Evolutionary conservation across 345 rosid species (phyloP), one percentile per base, ranked within the genome.

Genomic region (Orychophragmus violaceus): DNA sequence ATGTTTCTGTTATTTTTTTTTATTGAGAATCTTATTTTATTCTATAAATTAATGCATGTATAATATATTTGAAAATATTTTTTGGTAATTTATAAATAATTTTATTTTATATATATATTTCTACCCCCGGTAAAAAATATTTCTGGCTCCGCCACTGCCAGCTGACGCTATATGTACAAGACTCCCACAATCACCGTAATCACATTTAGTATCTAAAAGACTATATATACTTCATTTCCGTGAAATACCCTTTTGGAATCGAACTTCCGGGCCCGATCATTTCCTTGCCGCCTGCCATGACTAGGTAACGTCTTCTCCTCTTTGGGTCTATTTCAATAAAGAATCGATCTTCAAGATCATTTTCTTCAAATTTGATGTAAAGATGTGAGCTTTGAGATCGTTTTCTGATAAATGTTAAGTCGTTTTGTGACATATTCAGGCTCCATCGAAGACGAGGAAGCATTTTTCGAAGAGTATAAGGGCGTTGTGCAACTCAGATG

Each of bases 241-340:
- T 69, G 11, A 86, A 80, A 64, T 79, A 93, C 74, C 84, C 88
- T 54, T 87, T 82, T 93, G 98, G 98, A 93, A 90, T 57, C 76
- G 98, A 81, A 93, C 96, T 22, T 82, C 76, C 6, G 98, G 98
- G 14, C 83, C 88, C 4, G 98, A 93, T 76, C 98, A 93, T 76
- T 90, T 93, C 66, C 89, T 93, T 3, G 96, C 80, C 13, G 97
- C 97, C 73, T 93, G 98, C 83, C 98, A 93, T 74, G 98, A 93
- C 65, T 93, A 94, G 98, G 98, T 90, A 85, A 50, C n/a, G n/a
- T 62, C n/a, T n/a, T n/a, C n/a, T 19, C n/a, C n/a, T n/a, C n/a
- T n/a, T n/a, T n/a, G n/a, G n/a, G n/a, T n/a, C n/a, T n/a, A n/a
- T n/a, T n/a, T n/a, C n/a, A n/a, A n/a, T 51, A 30, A 17, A 28